Conservation (phyloP, 169 alveolate genomes). For the Miamiensis avidus region DNA sequence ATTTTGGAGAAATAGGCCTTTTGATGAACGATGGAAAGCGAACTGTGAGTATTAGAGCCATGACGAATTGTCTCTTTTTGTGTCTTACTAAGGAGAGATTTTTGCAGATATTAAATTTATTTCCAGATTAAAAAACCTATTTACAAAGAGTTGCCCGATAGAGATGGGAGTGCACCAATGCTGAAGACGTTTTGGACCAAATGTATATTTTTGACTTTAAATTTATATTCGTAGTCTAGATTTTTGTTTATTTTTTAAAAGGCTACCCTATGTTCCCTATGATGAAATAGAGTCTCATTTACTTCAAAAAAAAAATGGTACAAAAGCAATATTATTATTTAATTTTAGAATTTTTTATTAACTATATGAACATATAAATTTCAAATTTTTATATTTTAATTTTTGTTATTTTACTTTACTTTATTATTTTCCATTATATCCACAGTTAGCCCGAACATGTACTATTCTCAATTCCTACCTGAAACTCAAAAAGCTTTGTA, state of each 20-base stretch:
- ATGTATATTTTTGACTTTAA: not conserved
- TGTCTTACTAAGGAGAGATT: conserved; percentile 37
- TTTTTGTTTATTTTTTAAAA: too few species aligned
- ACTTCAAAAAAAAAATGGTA: not conserved
- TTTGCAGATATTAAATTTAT: conserved; percentile 14
- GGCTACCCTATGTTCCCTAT: not conserved
- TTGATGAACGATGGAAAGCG: conserved; percentile 31
- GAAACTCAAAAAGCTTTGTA: too few species aligned
- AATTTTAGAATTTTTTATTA: too few species aligned
- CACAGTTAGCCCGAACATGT: too few species aligned
- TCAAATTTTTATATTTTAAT: too few species aligned
- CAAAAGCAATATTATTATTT: too few species aligned
- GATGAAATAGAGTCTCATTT: not conserved
- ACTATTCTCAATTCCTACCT: too few species aligned
- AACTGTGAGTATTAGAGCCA: conserved; percentile 45
- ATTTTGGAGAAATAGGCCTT: conserved; percentile 64
- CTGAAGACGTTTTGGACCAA: conserved; percentile 26
- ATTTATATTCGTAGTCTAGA: not conserved
- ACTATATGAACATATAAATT: not conserved
- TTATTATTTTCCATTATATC: too few species aligned
- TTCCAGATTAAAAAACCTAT: conserved; percentile 40
- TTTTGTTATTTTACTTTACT: too few species aligned
- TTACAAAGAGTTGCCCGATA: conserved; percentile 45
- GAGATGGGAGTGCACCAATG: conserved; percentile 46
- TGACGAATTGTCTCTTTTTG: conserved; percentile 41